These are phyloP conservation scores for Fusarium secorum DNA, from an alignment of 2,329 filamentous ascomycete genomes.

Conservation along the genomic window DNA sequence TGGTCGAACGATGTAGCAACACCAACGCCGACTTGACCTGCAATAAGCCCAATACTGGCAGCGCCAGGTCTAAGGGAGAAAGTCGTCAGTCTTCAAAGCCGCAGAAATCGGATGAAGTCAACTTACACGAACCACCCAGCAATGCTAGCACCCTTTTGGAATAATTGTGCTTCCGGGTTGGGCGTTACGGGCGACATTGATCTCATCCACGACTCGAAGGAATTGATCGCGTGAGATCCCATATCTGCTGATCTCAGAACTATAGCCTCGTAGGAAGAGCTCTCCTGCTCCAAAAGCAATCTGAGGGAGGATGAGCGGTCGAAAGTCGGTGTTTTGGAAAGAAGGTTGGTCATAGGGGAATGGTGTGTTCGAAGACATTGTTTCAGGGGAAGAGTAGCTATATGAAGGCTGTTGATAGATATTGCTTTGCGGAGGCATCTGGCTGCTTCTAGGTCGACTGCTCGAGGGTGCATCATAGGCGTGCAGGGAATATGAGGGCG, in stretches of 20 bases:
- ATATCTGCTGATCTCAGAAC: neutral
- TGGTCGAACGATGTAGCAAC: neutral
- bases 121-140: neutral
- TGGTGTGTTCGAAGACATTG: neutral
- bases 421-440: neutral
- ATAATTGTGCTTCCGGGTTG: neutral
- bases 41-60: neutral
- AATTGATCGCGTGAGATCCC: neutral
- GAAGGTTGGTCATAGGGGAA: neutral
- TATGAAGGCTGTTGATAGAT: neutral
- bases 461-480: neutral
- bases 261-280: neutral
- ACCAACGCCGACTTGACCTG: neutral
- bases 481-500: neutral
- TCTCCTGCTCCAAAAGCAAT: neutral
- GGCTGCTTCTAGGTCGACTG: neutral
- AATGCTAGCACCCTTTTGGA: neutral
- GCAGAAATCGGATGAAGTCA: accelerated
- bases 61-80: neutral
- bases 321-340: neutral
- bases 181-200: neutral
- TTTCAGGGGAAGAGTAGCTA: neutral
- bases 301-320: neutral
- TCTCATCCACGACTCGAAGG: neutral
- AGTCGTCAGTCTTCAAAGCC: neutral